Evolutionary conservation across 371 early-diverging fungal species (phyloP).

Genomic region (Syncephalastrum sp.): DNA sequence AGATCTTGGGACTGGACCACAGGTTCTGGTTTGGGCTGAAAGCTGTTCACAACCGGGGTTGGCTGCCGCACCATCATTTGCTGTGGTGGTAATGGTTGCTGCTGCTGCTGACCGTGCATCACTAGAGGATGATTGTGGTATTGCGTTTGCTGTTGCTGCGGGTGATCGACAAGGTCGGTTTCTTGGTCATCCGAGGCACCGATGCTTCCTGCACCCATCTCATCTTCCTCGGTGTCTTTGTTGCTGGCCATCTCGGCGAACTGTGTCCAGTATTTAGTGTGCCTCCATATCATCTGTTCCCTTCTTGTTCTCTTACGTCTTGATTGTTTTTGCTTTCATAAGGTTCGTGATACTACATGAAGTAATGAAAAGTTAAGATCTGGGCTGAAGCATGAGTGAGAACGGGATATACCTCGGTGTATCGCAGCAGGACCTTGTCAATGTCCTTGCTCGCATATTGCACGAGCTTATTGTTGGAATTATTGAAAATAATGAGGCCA

Average conservation of each 20-base stretch:
- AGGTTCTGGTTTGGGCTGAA: too few relatives aligned
- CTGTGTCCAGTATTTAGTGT: background rate
- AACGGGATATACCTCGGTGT: slow-evolving; percentile 70
- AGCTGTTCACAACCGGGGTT: background rate
- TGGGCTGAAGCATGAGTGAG: background rate
- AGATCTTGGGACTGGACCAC: too few relatives aligned
- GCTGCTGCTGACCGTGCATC: background rate
- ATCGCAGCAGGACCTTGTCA: slow-evolving; percentile 86
- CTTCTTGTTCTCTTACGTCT: slow-evolving; percentile 41
- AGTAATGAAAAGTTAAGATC: background rate
- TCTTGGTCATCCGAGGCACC: slow-evolving; percentile 13
- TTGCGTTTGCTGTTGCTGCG: slow-evolving; percentile 12
- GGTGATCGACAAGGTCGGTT: slow-evolving; percentile 8
- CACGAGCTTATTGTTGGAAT: slow-evolving; percentile 85
- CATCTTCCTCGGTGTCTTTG: slow-evolving; percentile 10
- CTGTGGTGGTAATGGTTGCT: slow-evolving; percentile 10
- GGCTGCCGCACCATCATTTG: slow-evolving; percentile 12
- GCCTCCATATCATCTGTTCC: too few relatives aligned
- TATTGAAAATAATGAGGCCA: slow-evolving; percentile 88
- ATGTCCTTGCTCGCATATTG: slow-evolving; percentile 92
- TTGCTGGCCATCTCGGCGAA: slow-evolving; percentile 9
- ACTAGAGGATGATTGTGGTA: too few relatives aligned
- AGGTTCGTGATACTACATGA: slow-evolving; percentile 58
- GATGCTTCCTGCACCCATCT: background rate
- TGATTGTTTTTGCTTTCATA: slow-evolving; percentile 64